Evolutionary conservation across 2,329 filamentous ascomycete species (phyloP), one percentile per base, ranked within the genome.

Genomic region (Neofusicoccum ribis): DNA sequence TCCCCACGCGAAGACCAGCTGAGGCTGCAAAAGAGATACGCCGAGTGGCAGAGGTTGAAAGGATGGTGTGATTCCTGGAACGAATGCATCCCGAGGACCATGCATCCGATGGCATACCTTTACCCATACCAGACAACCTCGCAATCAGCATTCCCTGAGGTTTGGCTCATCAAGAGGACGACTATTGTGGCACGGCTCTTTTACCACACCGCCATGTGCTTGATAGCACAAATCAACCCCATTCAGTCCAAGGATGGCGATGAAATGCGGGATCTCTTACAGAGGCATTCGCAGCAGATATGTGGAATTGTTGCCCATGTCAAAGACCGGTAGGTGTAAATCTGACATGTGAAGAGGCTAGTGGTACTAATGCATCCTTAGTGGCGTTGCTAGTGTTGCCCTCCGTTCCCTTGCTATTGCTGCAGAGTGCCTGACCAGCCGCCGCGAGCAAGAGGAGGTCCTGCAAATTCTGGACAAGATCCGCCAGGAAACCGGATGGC

Each of bases 251-350:
- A 84, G 7, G 83, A 86, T 43, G 83, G 84, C 2, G 81, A 86
- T 3, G 89, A 92, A 66, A 91, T 94, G 86, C 86, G 85, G 52
- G 82, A 85, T 4, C 84, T 91, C 72, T 88, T 91, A 70, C 82
- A 89, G 56, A 86, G 87, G 67, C 92, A 97, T 73, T 90, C 92
- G 0, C 89, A 91, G 69, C 89, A 93, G 74, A 89, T 96, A 27
- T 97, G 93, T 73, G 94, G 94, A 14, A 96, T 98, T 67, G 88
- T 91, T 27, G 91, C 92, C 2, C 92, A 96, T 73, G 88, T 90
- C 60, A 91, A 93, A 71, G 92, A 96, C 73, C 84, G 87, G 82
- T 85, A 73, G 70, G 79, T 73, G 11, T 5, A 20, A 17, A 39
- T 2, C 34, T 20, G 37, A 20, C 20, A 46, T 17, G 41, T 46